A percentile compares a stretch with the other conserved stretches of the same genome.
Evolutionary conservation across 2,329 filamentous ascomycete species (phyloP).

Genomic region (Alternaria burnsii): DNA sequence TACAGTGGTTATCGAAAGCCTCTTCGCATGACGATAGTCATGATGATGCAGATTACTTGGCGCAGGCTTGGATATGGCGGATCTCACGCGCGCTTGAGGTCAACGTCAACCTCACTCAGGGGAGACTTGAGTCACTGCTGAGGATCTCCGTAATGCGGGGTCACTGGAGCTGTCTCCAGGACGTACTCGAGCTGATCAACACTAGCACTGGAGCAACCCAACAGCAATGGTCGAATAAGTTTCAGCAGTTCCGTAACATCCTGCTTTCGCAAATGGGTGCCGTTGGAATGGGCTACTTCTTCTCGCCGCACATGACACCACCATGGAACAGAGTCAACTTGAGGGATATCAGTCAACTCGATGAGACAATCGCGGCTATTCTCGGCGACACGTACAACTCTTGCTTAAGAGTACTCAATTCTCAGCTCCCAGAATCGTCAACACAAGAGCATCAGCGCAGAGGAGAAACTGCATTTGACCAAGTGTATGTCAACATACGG

Average conservation of each 20-base stretch:
- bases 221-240: background rate
- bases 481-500: no score
- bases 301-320: background rate
- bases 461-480: no score
- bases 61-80: constrained; percentile 21
- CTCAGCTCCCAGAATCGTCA: no score
- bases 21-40: constrained; percentile 12
- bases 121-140: no score
- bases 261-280: background rate
- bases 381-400: no score
- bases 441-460: no score
- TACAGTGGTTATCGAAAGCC: constrained; percentile 1
- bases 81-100: background rate
- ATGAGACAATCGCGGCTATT: background rate
- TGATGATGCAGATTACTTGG: constrained; percentile 12
- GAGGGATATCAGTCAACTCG: background rate
- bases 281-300: background rate
- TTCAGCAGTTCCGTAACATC: background rate
- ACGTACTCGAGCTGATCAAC: no score
- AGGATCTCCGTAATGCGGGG: no score
- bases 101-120: background rate
- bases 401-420: no score
- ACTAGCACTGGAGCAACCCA: no score
- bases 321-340: background rate
- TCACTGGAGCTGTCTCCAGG: no score